Evolutionary conservation across 1,139 yeast genomes (phyloP).

Genomic region (Insectozyma bohioensis): DNA sequence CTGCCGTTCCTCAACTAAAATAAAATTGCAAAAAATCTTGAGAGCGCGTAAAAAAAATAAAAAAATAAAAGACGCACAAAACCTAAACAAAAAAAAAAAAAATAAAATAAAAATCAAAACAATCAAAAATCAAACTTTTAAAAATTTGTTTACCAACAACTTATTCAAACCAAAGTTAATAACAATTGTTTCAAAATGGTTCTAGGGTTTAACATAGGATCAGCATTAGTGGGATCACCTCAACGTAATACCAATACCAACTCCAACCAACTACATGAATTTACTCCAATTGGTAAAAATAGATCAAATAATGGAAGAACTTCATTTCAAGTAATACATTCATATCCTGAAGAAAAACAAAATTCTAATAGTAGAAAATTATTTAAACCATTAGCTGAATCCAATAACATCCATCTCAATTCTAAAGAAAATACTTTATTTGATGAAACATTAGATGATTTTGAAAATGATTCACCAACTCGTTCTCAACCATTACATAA

Average conservation of each 20-base stretch:
- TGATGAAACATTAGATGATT: conserved; percentile 12
- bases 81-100: too few species aligned
- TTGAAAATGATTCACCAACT: conserved; percentile 9
- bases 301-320: conserved; percentile 5
- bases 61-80: too few species aligned
- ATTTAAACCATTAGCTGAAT: conserved; percentile 13
- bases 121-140: too few species aligned
- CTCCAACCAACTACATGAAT: conserved; percentile 4
- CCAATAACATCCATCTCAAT: conserved; percentile 4
- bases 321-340: conserved; percentile 14
- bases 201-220: too few species aligned
- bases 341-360: conserved; percentile 10
- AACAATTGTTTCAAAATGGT: too few species aligned
- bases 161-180: too few species aligned
- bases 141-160: too few species aligned
- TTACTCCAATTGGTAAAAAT: conserved; percentile 15
- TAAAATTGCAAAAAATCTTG: too few species aligned
- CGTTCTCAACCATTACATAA: conserved; percentile 2
- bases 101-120: too few species aligned
- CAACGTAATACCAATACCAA: neutral
- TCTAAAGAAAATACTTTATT: conserved; percentile 9
- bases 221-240: conserved; percentile 3
- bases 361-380: conserved; percentile 9
- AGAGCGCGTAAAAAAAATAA: too few species aligned
- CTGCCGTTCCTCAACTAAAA: too few species aligned